Evolutionary conservation across 352 stramenopile species (phyloP), one percentile per base, ranked within the genome.

Genomic region (Globisporangium orthogonon): DNA sequence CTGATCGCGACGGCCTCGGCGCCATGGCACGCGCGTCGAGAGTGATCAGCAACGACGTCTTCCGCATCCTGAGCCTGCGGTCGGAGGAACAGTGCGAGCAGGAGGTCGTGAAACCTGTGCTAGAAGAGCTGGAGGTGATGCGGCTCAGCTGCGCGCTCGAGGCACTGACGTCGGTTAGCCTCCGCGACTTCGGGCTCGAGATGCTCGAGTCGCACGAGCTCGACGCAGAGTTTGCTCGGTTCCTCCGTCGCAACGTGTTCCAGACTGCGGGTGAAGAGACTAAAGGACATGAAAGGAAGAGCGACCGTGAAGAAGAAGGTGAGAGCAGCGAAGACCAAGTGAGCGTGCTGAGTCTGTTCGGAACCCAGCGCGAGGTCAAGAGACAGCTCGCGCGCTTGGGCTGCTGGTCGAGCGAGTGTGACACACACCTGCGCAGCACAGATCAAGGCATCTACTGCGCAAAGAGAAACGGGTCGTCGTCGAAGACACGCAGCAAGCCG

Each of bases 401-500:
- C 0, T 74, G 55, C 14, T 93, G 81, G 80, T 75, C 78, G 5
- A 51, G 47, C 33, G 69, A 70, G 2, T 73, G 81, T 40, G 65
- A 80, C 18, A 59, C n/a, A 15, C 62, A 66, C 31, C 45, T 91
- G 33, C 52, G 66, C 5, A 35, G 45, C 3, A 45, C 63, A 7
- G 69, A 90, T 23, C 67, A 86, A 58, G 80, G 83, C 1, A 76
- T 93, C 29, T 93, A 86, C 49, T 86, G 66, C 30, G 66, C 63
- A 23, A 37, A 23, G 30, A 39, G 33, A 17, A 15, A 30, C 14
- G 3, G n/a, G 29, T 6, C 15, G 11, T 3, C 14, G 48, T 15
- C 18, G n/a, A 7, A 17, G 35, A 47, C 18, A 13, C 10, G 3
- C 17, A 23, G 3, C 7, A 30, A 18, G 14, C 49, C 4, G 14